phyloP scores from a whole-genome alignment of 2,329 filamentous ascomycete genomes.

The Monilinia laxa region DNA sequence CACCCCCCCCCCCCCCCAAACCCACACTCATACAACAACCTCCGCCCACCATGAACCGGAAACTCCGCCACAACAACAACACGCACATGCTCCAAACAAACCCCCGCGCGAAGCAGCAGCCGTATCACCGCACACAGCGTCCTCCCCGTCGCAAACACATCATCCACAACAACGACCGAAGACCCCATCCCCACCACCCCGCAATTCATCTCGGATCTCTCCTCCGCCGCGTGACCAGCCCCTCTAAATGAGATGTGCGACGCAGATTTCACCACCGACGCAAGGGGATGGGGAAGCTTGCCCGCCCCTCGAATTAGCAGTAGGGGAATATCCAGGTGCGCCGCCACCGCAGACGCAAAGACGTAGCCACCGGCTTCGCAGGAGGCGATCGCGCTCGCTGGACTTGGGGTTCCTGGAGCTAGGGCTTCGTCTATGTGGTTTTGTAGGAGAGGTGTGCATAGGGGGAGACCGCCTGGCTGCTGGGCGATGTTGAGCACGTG shows the following conservation, averaged over 20 bases:
- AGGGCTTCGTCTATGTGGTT: conserved; percentile 45
- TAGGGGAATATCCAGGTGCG: conserved; percentile 45
- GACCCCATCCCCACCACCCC: conserved; percentile 43
- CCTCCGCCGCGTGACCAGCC: conserved; percentile 34
- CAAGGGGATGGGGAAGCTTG: conserved; percentile 58
- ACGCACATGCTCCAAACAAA: conserved; percentile 27
- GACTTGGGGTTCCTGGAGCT: conserved; percentile 42
- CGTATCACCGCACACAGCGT: conserved; percentile 34
- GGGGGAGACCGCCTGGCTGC: conserved; percentile 38
- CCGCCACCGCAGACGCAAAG: conserved; percentile 53
- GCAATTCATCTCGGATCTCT: conserved; percentile 51
- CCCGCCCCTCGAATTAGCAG: conserved; percentile 54
- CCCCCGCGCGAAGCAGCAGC: conserved; percentile 29
- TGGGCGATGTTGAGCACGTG: conserved; percentile 47
- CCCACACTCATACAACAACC: conserved; percentile 28
- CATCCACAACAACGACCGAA: conserved; percentile 32
- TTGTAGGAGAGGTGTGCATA: conserved; percentile 53
- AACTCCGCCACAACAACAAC: conserved; percentile 34
- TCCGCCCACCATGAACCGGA: conserved; percentile 30
- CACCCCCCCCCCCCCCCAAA: conserved; percentile 31
- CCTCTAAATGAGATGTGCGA: conserved; percentile 56
- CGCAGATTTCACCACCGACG: conserved; percentile 48
- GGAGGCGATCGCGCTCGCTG: conserved; percentile 48
- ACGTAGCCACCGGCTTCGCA: conserved; percentile 60
- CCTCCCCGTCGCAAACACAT: conserved; percentile 34